Evolutionary conservation across 2,329 filamentous ascomycete genomes (phyloP), one percentile per base, ranked within the genome.

Genomic region (Apiospora aurea): DNA sequence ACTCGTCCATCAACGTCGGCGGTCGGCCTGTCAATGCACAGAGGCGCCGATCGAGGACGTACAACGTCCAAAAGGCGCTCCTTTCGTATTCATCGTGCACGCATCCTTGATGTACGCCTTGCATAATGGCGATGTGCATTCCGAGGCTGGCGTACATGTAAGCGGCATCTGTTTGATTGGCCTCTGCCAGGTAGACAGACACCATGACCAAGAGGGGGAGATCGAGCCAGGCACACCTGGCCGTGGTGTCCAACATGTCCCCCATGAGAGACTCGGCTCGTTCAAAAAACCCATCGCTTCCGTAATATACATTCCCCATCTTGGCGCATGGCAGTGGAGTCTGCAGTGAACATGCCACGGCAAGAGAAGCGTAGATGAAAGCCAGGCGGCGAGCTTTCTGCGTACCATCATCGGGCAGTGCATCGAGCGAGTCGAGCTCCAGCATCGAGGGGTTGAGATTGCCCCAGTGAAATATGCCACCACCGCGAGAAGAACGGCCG

Each of bases 51-150:
- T 88, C 86, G 18, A 88, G 76, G n/a, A 85, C 81, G 71, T 87
- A 88, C 2, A 87, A 79, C 0, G 86, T 88, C 86, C 86, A 88
- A 71, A 88, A 87, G 7, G 85, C 80, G 47, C 86, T 79, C 74
- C 85, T 87, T 1, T 82, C 82, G 29, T 77, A 76, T 75, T 87
- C 86, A 57, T 86, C 81, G 3, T 81, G 78, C 4, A 76, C 76
- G 74, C 80, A 82, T 4, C 84, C 85, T 18, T 82, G 78, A 73
- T 87, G 84, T 1, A 85, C 80, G n/a, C 87, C 87, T 46, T 85
- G 83, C 79, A 85, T 84, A 67, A 87, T 82, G 66, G 83, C 83
- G 44, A 87, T 82, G 57, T 85, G 83, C 80, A 86, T 86, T 41
- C 85, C 86, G 18, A 83, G 81, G 57, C 83, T 82, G 41, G 87